Percentiles rank a stretch among this genome's conserved stretches.
phyloP scores from a whole-genome alignment of 495 filamentous ascomycete species.

The Penicillium diatomitis region DNA sequence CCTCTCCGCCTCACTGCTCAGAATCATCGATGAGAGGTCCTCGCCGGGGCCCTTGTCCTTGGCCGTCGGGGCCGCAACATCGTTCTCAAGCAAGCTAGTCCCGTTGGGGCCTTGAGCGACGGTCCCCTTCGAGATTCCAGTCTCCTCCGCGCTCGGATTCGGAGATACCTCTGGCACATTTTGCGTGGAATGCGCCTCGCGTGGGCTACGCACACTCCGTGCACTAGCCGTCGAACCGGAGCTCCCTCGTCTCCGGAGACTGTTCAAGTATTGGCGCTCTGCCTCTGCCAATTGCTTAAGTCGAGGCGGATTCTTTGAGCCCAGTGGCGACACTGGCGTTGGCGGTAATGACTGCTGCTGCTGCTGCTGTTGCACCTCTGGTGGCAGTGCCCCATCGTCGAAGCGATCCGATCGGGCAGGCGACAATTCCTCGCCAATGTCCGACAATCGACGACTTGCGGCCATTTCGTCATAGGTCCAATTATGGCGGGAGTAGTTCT shows the following conservation, averaged over 20 bases:
- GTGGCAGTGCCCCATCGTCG: neutral
- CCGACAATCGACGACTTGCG: slow-evolving; percentile 56
- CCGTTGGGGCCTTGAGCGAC: neutral
- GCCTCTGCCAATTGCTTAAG: slow-evolving; percentile 1
- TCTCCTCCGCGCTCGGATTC: slow-evolving; percentile 1
- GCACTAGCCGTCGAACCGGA: slow-evolving; percentile 35
- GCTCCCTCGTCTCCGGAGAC: slow-evolving; percentile 23
- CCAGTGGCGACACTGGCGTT: neutral
- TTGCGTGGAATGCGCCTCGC: slow-evolving; percentile 12
- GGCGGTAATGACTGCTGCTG: neutral
- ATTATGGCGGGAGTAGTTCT: slow-evolving; percentile 34
- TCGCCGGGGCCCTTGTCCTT: slow-evolving; percentile 33
- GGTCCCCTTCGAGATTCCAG: neutral
- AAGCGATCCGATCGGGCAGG: slow-evolving; percentile 16
- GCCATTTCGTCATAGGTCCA: slow-evolving; percentile 46
- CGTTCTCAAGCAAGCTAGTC: slow-evolving; percentile 4
- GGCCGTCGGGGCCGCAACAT: slow-evolving; percentile 14
- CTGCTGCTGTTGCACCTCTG: neutral
- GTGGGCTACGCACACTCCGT: slow-evolving; percentile 21
- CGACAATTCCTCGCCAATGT: slow-evolving; percentile 58
- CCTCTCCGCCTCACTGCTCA: slow-evolving; percentile 76
- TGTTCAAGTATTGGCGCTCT: slow-evolving; percentile 15
- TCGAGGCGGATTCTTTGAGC: slow-evolving; percentile 9
- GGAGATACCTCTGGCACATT: slow-evolving; percentile 7
- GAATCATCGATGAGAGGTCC: slow-evolving; percentile 55